Evolutionary conservation across 129 eudicot genomes (phyloP).

Genomic region (Chrysanthemum lavandulifolium): DNA sequence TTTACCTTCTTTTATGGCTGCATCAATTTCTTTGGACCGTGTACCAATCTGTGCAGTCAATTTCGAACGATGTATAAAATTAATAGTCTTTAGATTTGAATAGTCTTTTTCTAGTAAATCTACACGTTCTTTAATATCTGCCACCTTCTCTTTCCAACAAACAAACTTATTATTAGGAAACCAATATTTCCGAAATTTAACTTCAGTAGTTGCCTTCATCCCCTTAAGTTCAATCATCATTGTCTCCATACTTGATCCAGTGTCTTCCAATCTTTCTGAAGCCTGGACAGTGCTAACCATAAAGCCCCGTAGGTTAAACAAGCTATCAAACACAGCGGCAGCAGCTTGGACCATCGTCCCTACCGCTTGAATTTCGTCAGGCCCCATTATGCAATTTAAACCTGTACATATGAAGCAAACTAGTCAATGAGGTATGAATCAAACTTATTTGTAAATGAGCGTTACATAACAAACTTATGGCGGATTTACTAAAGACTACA

Average conservation of each 20-base stretch:
- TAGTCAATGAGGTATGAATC: background rate
- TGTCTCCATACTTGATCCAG: background rate
- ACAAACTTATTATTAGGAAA: background rate
- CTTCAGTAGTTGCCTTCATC: background rate
- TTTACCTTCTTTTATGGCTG: background rate
- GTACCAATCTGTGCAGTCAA: background rate
- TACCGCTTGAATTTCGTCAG: background rate
- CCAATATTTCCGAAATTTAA: background rate
- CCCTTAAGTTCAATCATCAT: background rate
- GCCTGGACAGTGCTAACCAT: background rate
- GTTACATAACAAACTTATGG: too few relatives aligned
- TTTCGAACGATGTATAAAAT: background rate
- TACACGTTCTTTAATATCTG: background rate
- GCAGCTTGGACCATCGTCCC: background rate
- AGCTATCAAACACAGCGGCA: background rate
- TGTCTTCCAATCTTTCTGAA: background rate
- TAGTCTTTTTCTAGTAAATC: background rate
- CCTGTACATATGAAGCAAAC: background rate
- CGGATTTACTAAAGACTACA: too few relatives aligned
- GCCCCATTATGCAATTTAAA: background rate
- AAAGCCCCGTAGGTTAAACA: background rate
- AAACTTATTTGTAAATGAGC: too few relatives aligned
- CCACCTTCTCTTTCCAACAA: background rate
- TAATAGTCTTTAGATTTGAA: background rate
- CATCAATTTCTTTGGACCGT: background rate